phyloP scores from a whole-genome alignment of 2,329 filamentous ascomycete species.

The Eutypella sp. region DNA sequence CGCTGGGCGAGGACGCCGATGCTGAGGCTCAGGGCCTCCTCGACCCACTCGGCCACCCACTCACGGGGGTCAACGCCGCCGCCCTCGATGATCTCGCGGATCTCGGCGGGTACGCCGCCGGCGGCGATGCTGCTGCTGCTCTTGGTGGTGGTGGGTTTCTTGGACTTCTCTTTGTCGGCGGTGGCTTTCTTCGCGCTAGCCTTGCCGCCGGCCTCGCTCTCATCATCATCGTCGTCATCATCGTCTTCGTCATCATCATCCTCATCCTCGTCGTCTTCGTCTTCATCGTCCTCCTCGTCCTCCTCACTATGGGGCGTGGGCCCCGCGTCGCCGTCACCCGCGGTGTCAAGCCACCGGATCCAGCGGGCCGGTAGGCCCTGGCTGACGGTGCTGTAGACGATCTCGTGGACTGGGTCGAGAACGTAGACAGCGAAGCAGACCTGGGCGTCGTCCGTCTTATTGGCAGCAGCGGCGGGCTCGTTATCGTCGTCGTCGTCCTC shows the following conservation, averaged over 20 bases:
- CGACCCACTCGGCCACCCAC: slow-evolving; percentile 97
- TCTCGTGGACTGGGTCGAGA: slow-evolving; percentile 84
- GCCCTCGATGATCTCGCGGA: slow-evolving; percentile 73
- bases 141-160: slow-evolving; percentile 16
- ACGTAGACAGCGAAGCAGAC: slow-evolving; percentile 75
- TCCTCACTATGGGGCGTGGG: slow-evolving; percentile 38
- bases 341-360: slow-evolving; percentile 86
- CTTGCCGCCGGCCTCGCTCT: too few relatives aligned
- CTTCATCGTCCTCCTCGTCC: slow-evolving; percentile 28
- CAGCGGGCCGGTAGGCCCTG: slow-evolving; percentile 81
- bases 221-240: slow-evolving; percentile 23
- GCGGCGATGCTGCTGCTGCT: slow-evolving; percentile 16
- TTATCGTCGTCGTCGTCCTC: slow-evolving; percentile 48
- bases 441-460: too few relatives aligned
- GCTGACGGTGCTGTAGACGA: slow-evolving; percentile 77
- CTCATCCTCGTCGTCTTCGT: slow-evolving; percentile 38
- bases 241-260: slow-evolving; percentile 27
- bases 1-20: slow-evolving; percentile 87
- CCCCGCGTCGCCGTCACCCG: slow-evolving; percentile 45
- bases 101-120: slow-evolving; percentile 76
- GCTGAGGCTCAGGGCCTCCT: slow-evolving; percentile 73
- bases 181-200: too few relatives aligned
- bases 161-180: too few relatives aligned
- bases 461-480: slow-evolving; percentile 38
- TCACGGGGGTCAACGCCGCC: slow-evolving; percentile 84